A percentile compares a stretch with the other conserved stretches of the same genome.
Evolutionary conservation across 352 stramenopile genomes (phyloP).

Genomic region (Phytophthora syringae): DNA sequence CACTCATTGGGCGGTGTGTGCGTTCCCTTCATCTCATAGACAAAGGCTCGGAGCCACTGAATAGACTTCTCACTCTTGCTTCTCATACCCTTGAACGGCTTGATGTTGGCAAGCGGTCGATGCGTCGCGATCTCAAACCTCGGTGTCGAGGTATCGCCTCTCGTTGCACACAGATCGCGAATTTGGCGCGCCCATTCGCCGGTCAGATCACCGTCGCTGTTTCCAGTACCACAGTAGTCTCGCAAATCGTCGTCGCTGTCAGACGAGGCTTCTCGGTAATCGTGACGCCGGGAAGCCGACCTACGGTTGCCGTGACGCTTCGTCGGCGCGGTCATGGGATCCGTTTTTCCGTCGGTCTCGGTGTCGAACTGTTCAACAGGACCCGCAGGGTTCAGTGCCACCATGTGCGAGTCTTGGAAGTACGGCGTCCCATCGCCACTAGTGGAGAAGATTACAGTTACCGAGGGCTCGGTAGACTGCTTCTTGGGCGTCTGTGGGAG

Average conservation of each 20-base stretch:
- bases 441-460: background rate
- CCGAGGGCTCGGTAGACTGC: background rate
- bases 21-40: conserved; percentile 4
- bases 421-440: background rate
- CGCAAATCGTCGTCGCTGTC: no score
- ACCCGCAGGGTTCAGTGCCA: background rate
- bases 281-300: no score
- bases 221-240: no score
- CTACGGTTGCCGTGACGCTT: no score
- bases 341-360: no score
- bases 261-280: no score
- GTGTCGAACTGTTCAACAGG: no score
- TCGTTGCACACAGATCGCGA: background rate
- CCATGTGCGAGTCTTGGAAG: conserved; percentile 13
- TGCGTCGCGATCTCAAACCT: conserved; percentile 1
- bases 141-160: background rate
- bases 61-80: conserved; percentile 9
- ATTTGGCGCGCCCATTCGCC: background rate
- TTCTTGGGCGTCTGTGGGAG: background rate
- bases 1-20: background rate
- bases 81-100: background rate
- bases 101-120: background rate
- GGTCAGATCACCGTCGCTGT: background rate
- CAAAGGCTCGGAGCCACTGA: conserved; percentile 5
- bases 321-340: no score